These are phyloP conservation scores for Sugiyamaella marilandica DNA, from an alignment of 805 yeast species.

Conservation along the genomic window DNA sequence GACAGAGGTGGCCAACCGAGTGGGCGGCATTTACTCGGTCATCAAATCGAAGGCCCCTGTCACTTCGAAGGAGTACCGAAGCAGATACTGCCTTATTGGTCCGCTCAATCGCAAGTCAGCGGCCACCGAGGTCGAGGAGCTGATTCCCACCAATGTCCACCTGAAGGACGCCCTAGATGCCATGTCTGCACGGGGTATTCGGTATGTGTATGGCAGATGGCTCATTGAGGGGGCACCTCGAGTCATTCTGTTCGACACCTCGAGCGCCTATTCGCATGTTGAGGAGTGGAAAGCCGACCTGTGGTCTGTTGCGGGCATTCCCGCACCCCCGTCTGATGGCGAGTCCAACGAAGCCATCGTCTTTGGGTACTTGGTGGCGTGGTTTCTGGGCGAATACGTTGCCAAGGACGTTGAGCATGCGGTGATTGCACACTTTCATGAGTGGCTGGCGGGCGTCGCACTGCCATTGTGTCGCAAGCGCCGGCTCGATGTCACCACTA, in stretches of 20 bases:
- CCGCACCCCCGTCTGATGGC: constrained; percentile 81
- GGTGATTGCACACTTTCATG: constrained; percentile 91
- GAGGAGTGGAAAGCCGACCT: constrained; percentile 93
- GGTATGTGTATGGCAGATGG: constrained; percentile 90
- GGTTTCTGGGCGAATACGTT: constrained; percentile 96
- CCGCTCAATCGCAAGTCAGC: constrained; percentile 73
- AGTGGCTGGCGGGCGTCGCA: constrained; percentile 97
- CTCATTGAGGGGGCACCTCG: constrained; percentile 96
- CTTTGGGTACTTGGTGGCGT: constrained; percentile 88
- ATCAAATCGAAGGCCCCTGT: constrained; percentile 95
- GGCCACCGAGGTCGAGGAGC: constrained; percentile 71
- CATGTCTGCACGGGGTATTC: constrained; percentile 78
- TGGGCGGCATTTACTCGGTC: constrained; percentile 97
- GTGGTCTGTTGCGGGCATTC: constrained; percentile 89
- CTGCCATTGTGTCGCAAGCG: constrained; percentile 88
- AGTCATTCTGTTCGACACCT: constrained; percentile 80
- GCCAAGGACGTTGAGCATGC: constrained; percentile 80
- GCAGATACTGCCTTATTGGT: constrained; percentile 81
- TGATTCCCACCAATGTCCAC: constrained; percentile 43
- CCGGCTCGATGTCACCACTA: constrained; percentile 87
- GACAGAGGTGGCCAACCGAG: constrained; percentile 95
- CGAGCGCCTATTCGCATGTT: constrained; percentile 61
- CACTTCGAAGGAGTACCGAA: constrained; percentile 88
- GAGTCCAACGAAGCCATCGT: constrained; percentile 92
- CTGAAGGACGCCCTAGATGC: constrained; percentile 63